Conservation (phyloP, 331 rosid species). For the Quercus phellos region DNA sequence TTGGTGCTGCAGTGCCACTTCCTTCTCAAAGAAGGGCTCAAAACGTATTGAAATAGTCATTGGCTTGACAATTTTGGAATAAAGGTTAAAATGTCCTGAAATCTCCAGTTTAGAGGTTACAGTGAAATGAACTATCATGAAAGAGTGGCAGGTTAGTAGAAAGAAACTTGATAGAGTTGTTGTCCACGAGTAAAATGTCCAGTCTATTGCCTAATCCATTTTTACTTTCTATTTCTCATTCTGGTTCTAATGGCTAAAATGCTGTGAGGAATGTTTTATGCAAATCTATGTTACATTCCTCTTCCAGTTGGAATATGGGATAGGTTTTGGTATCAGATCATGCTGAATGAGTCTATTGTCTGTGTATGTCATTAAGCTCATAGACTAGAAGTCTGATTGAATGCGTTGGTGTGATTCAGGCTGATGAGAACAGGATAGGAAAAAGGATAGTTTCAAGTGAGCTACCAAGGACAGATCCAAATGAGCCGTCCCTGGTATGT, state of each 20-base stretch:
- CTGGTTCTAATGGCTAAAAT: not conserved
- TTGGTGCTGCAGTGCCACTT: not conserved
- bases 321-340: constrained; percentile 2
- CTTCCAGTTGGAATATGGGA: not conserved
- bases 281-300: not conserved
- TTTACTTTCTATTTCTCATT: not conserved
- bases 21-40: not conserved
- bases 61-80: not conserved
- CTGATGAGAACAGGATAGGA: constrained; percentile 23
- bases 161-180: not conserved
- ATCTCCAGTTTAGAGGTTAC: not conserved
- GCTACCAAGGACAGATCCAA: constrained; percentile 15
- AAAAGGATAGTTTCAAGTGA: not conserved
- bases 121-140: not conserved
- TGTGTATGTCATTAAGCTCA: not conserved
- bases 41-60: not conserved
- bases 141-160: not conserved
- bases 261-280: not conserved
- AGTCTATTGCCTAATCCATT: not conserved
- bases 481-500: constrained; percentile 28
- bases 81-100: not conserved
- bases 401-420: constrained; percentile 36
- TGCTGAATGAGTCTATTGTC: not conserved
- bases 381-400: constrained; percentile 24
- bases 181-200: not conserved